phyloP scores from a whole-genome alignment of 1,284 basidiomycete genomes.

The Apiotrichum mycotoxinovorans region DNA sequence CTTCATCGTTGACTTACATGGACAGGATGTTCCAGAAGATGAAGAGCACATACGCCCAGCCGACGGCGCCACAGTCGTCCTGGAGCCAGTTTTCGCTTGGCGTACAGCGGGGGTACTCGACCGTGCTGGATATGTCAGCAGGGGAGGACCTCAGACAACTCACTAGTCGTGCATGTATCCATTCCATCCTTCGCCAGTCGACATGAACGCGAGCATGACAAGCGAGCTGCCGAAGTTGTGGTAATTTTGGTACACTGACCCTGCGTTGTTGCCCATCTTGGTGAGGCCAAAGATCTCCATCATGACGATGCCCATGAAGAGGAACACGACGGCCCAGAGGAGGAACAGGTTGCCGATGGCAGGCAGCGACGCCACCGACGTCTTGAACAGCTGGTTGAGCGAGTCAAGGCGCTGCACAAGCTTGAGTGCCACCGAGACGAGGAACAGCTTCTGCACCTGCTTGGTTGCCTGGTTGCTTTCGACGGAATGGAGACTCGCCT shows the following conservation, averaged over 20 bases:
- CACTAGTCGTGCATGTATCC: conserved; percentile 79
- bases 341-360: conserved; percentile 80
- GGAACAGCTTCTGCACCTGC: conserved; percentile 90
- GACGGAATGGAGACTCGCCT: conserved; percentile 44
- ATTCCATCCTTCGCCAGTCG: conserved; percentile 45
- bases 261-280: conserved; percentile 68
- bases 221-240: conserved; percentile 73
- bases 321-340: conserved; percentile 86
- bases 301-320: conserved; percentile 87
- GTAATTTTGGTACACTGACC: conserved; percentile 75
- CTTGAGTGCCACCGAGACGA: conserved; percentile 91
- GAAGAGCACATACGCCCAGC: conserved; percentile 84
- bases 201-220: conserved; percentile 69
- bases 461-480: conserved; percentile 36
- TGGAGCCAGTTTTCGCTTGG: conserved; percentile 57
- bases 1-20: conserved; percentile 64
- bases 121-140: conserved; percentile 54
- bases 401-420: conserved; percentile 84
- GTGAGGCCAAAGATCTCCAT: conserved; percentile 92
- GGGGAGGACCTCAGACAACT: conserved; percentile 37
- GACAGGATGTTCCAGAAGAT: conserved; percentile 95
- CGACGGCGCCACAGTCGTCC: conserved; percentile 83
- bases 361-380: conserved; percentile 84
- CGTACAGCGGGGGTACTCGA: conserved; percentile 80
- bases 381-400: conserved; percentile 95